These are phyloP conservation scores for Colletotrichum navitas DNA, from an alignment of 2,329 filamentous ascomycete species.

Conservation along the genomic window DNA sequence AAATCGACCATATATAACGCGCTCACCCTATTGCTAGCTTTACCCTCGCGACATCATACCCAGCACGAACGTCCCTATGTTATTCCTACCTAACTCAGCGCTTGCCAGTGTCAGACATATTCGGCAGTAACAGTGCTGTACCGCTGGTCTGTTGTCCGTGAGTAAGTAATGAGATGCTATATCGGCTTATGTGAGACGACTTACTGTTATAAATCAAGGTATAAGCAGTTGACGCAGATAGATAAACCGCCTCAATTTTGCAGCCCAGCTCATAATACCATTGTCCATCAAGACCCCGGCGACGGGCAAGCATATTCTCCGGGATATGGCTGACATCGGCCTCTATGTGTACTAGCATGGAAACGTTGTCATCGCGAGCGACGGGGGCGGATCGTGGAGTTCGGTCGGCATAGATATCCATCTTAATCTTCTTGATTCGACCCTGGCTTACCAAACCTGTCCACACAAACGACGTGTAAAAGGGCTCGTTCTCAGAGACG, in stretches of 20 bases:
- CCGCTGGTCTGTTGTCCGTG: slow-evolving; percentile 48
- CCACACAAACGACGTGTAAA: slow-evolving; percentile 50
- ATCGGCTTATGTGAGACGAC: slow-evolving; percentile 14
- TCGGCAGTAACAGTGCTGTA: slow-evolving; percentile 59
- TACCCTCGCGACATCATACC: neutral
- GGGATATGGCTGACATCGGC: slow-evolving; percentile 58
- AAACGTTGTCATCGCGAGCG: slow-evolving; percentile 52
- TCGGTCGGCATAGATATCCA: slow-evolving; percentile 54
- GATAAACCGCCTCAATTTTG: slow-evolving; percentile 57
- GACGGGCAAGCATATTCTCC: slow-evolving; percentile 50
- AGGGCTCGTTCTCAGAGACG: slow-evolving; percentile 57
- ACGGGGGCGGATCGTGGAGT: slow-evolving; percentile 49
- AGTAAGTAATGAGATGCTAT: neutral
- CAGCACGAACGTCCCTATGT: neutral
- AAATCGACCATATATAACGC: neutral
- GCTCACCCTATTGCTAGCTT: neutral
- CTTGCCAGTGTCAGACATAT: slow-evolving; percentile 50
- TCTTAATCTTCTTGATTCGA: slow-evolving; percentile 51
- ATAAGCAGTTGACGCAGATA: slow-evolving; percentile 58
- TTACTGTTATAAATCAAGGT: slow-evolving; percentile 58
- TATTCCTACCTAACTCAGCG: no score
- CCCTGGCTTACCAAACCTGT: slow-evolving; percentile 51
- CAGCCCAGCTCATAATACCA: slow-evolving; percentile 56
- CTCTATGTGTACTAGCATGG: slow-evolving; percentile 53
- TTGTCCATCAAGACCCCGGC: slow-evolving; percentile 52